Percentiles rank a stretch among this genome's conserved stretches.
phyloP scores from a whole-genome alignment of 2,329 filamentous ascomycete genomes.

The Coleophoma crateriformis region DNA sequence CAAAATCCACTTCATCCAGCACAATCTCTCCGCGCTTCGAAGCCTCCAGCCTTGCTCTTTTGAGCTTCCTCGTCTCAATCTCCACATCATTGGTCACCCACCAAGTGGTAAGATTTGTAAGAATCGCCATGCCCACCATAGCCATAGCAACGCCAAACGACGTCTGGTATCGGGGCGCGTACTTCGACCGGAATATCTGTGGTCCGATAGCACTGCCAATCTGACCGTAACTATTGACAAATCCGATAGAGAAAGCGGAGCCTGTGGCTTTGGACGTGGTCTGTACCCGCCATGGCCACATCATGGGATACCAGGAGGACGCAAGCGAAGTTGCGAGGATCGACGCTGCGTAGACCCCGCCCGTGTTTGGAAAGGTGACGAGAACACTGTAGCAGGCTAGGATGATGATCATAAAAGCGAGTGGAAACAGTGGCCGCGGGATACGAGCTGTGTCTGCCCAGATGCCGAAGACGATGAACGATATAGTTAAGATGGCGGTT shows the following conservation, averaged over 20 bases:
- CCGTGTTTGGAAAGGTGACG: conserved; percentile 37
- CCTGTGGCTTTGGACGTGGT: conserved; percentile 40
- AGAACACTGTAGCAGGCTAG: conserved; percentile 39
- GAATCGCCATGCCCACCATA: conserved; percentile 35
- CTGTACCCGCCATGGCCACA: conserved; percentile 48
- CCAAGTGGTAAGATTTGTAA: conserved; percentile 37
- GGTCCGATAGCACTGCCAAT: conserved; percentile 42
- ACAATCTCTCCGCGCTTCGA: conserved; percentile 34
- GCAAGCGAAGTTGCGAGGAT: conserved; percentile 37
- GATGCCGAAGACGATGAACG: conserved; percentile 37
- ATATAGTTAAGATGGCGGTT: conserved; percentile 33
- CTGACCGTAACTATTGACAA: conserved; percentile 44
- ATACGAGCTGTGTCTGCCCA: conserved; percentile 36
- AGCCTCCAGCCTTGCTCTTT: conserved; percentile 33
- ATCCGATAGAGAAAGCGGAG: conserved; percentile 43
- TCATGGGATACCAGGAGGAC: conserved; percentile 38
- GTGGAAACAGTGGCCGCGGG: conserved; percentile 37
- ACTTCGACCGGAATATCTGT: conserved; percentile 38
- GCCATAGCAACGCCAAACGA: conserved; percentile 39
- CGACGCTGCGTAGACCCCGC: conserved; percentile 40
- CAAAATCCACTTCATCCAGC: conserved; percentile 32
- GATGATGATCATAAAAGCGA: conserved; percentile 36
- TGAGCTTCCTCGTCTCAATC: conserved; percentile 36
- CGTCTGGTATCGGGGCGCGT: conserved; percentile 38
- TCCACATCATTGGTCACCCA: conserved; percentile 38